These are phyloP conservation scores for Anethum foeniculum DNA, from an alignment of 140 eudicot genomes.

Conservation along the genomic window DNA sequence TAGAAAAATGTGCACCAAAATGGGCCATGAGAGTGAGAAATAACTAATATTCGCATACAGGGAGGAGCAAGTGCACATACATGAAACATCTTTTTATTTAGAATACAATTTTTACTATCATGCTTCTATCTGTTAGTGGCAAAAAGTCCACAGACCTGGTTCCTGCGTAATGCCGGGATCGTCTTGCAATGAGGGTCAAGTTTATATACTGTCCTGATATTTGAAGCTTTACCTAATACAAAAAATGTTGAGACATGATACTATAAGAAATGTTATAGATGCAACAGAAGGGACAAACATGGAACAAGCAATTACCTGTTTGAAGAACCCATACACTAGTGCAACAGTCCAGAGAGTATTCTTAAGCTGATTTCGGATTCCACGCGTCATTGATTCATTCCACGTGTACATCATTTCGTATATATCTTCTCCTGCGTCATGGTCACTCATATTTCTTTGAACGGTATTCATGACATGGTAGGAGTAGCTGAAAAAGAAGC, in stretches of 20 bases:
- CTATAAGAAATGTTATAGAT: not conserved
- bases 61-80: not conserved
- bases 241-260: constrained; percentile 6
- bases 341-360: constrained; percentile 94
- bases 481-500: constrained; percentile 94
- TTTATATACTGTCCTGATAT: constrained; percentile 51
- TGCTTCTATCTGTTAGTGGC: not conserved
- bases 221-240: constrained; percentile 55
- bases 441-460: constrained; percentile 65
- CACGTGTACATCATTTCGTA: constrained; percentile 96
- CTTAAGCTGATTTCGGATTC: constrained; percentile 58
- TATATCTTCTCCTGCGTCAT: constrained; percentile 30
- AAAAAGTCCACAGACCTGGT: constrained; percentile 55
- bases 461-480: constrained; percentile 78
- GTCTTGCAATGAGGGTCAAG: constrained; percentile 82
- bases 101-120: not conserved
- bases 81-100: not conserved
- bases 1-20: not conserved
- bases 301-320: constrained; percentile 47
- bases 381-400: constrained; percentile 79
- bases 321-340: constrained; percentile 79
- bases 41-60: too few relatives aligned
- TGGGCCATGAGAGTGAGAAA: not conserved
- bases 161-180: constrained; percentile 98
- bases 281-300: not conserved